Evolutionary conservation across 257 asterid species (phyloP).

Genomic region (Cordia subcordata): DNA sequence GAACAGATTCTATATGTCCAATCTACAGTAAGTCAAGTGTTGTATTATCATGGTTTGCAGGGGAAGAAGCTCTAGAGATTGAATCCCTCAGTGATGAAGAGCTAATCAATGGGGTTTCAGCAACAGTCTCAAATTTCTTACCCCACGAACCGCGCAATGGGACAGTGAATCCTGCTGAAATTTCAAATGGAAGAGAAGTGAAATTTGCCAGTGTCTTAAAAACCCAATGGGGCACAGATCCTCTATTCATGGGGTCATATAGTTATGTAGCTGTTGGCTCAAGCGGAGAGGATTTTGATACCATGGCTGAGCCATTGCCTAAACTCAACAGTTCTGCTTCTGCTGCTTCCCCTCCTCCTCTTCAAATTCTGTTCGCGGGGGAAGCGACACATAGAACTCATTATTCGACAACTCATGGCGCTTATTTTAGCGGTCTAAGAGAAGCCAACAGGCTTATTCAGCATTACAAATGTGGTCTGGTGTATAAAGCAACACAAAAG

Average conservation of each 20-base stretch:
- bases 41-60: constrained; percentile 73
- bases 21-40: constrained; percentile 49
- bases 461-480: constrained; percentile 43
- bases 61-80: constrained; percentile 68
- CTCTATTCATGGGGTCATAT: constrained; percentile 78
- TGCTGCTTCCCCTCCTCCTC: constrained; percentile 23
- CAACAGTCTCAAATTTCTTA: constrained; percentile 48
- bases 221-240: constrained; percentile 85
- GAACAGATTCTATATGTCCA: constrained; percentile 51
- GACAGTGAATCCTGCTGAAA: constrained; percentile 6
- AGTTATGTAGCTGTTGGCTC: constrained; percentile 84
- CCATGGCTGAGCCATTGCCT: constrained; percentile 83
- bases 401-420: constrained; percentile 96
- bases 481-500: constrained; percentile 17
- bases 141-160: constrained; percentile 22
- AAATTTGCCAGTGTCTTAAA: constrained; percentile 48
- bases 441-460: constrained; percentile 90
- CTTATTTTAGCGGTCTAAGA: constrained; percentile 80
- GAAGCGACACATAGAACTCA: constrained; percentile 83
- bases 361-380: constrained; percentile 82
- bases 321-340: constrained; percentile 4
- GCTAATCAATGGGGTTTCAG: constrained; percentile 50
- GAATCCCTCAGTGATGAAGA: constrained; percentile 58
- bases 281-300: constrained; percentile 65
- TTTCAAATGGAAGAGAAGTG: background rate